Evolutionary conservation across 2,329 filamentous ascomycete species (phyloP), one percentile per base, ranked within the genome.

Genomic region (Fusarium nygamai): DNA sequence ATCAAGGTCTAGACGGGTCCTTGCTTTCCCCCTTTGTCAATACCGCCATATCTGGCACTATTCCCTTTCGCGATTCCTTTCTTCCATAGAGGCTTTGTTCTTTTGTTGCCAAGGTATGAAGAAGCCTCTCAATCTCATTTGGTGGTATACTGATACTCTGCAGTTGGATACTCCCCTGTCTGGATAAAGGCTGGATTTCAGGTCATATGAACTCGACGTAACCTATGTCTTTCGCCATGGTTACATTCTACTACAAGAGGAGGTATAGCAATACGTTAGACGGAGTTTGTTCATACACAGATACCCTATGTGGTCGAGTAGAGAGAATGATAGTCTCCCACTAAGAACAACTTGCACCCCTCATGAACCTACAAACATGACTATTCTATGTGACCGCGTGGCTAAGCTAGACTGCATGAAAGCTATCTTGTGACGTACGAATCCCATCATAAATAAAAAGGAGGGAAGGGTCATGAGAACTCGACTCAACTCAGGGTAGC

Each of bases 151-250:
- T 74, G 31, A 73, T 36, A 19, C 5, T 11, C 17, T 47, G n/a
- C 19, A 73, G 71, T 64, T 72, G 46, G 29, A 71, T 29, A 67
- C 66, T 62, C 56, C 65, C 63, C 31, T 59, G 38, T 54, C 33
- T 67, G 29, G 20, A 46, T 24, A 33, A 31, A 39, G 24, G 31
- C 24, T 22, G 17, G 11, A 22, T 36, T 27, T 24, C 10, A 20
- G 24, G 39, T 62, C n/a, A 27, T 34, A 38, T 44, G 38, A 29
- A 48, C 41, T n/a, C 24, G 24, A 38, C 22, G 27, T 51, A 31
- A 24, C 39, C 17, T 29, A 62, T 43, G 19, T 11, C 29, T 41
- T 51, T 20, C 12, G 36, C 14, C 29, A 39, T 38, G 36, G 19
- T 51, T 27, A 51, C 39, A 43, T 31, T 48, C 16, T 50, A 19